A percentile compares a stretch with the other conserved stretches of the same genome.
These are phyloP conservation scores for Vickermania spadyakhi DNA, from an alignment of 208 protist genomes.

Conservation along the genomic window DNA sequence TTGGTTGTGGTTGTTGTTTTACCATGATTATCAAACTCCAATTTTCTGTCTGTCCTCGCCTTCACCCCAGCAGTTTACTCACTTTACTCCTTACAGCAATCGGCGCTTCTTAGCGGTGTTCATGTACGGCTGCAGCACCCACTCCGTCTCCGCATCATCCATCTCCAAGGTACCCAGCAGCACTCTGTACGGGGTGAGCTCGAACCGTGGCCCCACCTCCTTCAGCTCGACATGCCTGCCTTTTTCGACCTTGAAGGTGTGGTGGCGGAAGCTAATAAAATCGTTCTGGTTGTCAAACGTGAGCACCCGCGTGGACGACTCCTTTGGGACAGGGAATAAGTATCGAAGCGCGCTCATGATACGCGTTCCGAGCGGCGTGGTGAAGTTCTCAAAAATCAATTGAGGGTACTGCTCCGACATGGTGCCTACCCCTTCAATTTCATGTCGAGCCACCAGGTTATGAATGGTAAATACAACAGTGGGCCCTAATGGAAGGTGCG, in stretches of 20 bases:
- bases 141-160: slow-evolving; percentile 97
- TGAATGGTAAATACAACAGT: slow-evolving; percentile 97
- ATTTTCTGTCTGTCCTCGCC: too few relatives aligned
- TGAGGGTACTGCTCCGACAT: slow-evolving; percentile 97
- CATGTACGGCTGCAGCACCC: slow-evolving; percentile 98
- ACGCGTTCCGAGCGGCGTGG: slow-evolving; percentile 92
- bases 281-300: slow-evolving; percentile 98
- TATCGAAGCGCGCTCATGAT: slow-evolving; percentile 93
- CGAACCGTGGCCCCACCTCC: slow-evolving; percentile 98
- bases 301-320: slow-evolving; percentile 92
- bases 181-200: slow-evolving; percentile 96
- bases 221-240: slow-evolving; percentile 89
- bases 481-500: slow-evolving; percentile 98
- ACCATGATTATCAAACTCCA: too few relatives aligned
- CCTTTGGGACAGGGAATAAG: slow-evolving; percentile 98
- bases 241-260: slow-evolving; percentile 90
- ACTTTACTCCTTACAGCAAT: too few relatives aligned
- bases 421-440: slow-evolving; percentile 87
- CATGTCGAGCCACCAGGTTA: slow-evolving; percentile 96
- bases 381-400: slow-evolving; percentile 98
- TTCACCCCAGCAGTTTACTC: too few relatives aligned
- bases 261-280: slow-evolving; percentile 98
- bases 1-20: too few relatives aligned
- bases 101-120: slow-evolving; percentile 95
- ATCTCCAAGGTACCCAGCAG: slow-evolving; percentile 93